Conservation (phyloP, 1,284 basidiomycete genomes). For the Limonomyces culmigenus region DNA sequence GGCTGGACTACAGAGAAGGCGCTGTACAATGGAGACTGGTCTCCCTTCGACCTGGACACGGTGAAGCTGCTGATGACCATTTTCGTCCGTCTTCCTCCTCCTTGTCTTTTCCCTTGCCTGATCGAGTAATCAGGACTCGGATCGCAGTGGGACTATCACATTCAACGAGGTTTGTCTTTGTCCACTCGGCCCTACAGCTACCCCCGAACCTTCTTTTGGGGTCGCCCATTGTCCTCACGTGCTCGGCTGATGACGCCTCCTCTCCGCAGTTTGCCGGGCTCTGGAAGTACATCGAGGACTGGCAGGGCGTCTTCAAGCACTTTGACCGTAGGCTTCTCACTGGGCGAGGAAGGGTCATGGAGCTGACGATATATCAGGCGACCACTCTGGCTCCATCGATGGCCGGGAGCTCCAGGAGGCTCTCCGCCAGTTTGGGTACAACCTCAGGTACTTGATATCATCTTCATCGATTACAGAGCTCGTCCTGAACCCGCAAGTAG, state of each 20-base stretch:
- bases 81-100: slow-evolving; percentile 44
- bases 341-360: too few relatives aligned
- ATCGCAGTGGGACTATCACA: slow-evolving; percentile 58
- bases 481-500: too few relatives aligned
- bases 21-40: slow-evolving; percentile 67
- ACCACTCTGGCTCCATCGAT: slow-evolving; percentile 62
- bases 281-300: slow-evolving; percentile 72
- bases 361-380: too few relatives aligned
- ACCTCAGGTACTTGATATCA: too few relatives aligned
- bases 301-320: slow-evolving; percentile 67
- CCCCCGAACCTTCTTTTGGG: too few relatives aligned
- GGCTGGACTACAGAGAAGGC: slow-evolving; percentile 35
- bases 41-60: slow-evolving; percentile 70
- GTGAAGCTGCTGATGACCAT: slow-evolving; percentile 71
- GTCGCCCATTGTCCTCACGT: background rate
- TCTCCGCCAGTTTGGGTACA: slow-evolving; percentile 55
- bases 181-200: background rate
- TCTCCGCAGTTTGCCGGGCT: slow-evolving; percentile 54
- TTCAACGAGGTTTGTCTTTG: slow-evolving; percentile 48
- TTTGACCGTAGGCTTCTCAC: slow-evolving; percentile 64
- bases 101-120: too few relatives aligned
- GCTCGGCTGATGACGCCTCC: slow-evolving; percentile 1
- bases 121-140: too few relatives aligned
- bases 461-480: too few relatives aligned
- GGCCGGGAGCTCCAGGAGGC: slow-evolving; percentile 45